Evolutionary conservation across 2,329 filamentous ascomycete genomes (phyloP), one percentile per base, ranked within the genome.

Genomic region (Sphaerostilbella broomeana): DNA sequence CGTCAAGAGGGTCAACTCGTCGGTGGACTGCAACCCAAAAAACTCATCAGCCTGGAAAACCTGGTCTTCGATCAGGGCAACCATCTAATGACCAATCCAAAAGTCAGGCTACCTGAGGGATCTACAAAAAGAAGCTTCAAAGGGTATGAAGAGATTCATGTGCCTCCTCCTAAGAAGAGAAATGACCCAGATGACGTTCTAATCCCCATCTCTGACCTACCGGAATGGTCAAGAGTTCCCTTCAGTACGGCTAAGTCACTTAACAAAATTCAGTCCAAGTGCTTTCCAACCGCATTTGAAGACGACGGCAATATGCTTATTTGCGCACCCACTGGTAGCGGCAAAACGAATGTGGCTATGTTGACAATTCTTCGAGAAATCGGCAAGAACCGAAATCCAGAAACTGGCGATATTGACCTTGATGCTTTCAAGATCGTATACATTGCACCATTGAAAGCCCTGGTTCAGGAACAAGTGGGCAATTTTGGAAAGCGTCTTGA

Each of bases 261-360:
- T 40, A 98, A 98, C 65, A 86, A 88, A 47, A 92, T 98, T 27
- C 92, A 98, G 65, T 92, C 90, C 4, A 89, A 84, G 60, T 97
- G 90, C 59, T 98, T 80, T 57, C 85, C 87, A 2, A 80, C 85
- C 3, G 92, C 92, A 1, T 98, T 98, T 56, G 75, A 87, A 44
- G 85, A 90, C 45, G 94, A 98, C 57, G 90, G 88, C 21, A 98
- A 98, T 59, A 88, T 98, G 86, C 81, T 98, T 40, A 84, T 98
- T 56, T 98, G 92, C 61, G 94, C 92, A 6, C 92, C 92, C 2
- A 98, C 92, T 35, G 92, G 92, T 50, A 95, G 88, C 59, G 92
- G 92, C 58, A 98, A 98, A 68, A 98, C 92, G 2, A 98, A 98
- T 56, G 92, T 98, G 36, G 90, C 90, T 28, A 97, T 98, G 90